Percentiles rank a stretch among this genome's conserved stretches.
Conservation (phyloP, 768 basidiomycete genomes). For the Rhizopogon rudus region DNA sequence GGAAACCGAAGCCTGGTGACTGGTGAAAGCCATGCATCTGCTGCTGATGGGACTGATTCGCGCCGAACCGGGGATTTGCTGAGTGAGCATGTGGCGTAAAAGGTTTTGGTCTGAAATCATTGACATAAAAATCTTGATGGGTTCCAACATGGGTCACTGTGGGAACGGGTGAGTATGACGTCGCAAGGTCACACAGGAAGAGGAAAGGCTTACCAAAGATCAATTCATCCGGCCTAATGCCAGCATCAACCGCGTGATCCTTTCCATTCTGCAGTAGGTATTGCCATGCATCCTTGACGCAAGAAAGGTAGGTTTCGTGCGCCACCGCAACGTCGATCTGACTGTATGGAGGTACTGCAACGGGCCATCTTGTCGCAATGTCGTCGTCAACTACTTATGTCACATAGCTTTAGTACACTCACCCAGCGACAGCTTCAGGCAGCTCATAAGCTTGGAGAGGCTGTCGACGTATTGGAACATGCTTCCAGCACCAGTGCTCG, state of each 20-base stretch:
- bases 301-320: conserved; percentile 25
- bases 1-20: conserved; percentile 9
- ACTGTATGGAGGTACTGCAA: conserved; percentile 32
- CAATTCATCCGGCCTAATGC: conserved; percentile 36
- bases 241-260: conserved; percentile 24
- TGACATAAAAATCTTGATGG: conserved; percentile 35
- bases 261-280: conserved; percentile 30
- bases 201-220: conserved; percentile 32
- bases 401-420: conserved; percentile 2
- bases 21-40: conserved; percentile 13
- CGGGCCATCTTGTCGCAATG: conserved; percentile 34
- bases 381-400: neutral
- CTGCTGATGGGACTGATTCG: conserved; percentile 8
- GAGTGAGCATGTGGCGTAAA: conserved; percentile 6
- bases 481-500: conserved; percentile 35
- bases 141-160: conserved; percentile 38
- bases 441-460: conserved; percentile 31
- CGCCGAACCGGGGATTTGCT: conserved; percentile 2
- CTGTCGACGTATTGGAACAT: conserved; percentile 21
- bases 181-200: neutral
- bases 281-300: conserved; percentile 34
- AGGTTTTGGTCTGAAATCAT: conserved; percentile 25
- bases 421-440: conserved; percentile 30
- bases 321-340: conserved; percentile 35
- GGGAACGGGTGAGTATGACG: neutral